A percentile compares a stretch with the other conserved stretches of the same genome.
Conservation (phyloP, 2,329 filamentous ascomycete species). For the Neofusicoccum parvum region DNA sequence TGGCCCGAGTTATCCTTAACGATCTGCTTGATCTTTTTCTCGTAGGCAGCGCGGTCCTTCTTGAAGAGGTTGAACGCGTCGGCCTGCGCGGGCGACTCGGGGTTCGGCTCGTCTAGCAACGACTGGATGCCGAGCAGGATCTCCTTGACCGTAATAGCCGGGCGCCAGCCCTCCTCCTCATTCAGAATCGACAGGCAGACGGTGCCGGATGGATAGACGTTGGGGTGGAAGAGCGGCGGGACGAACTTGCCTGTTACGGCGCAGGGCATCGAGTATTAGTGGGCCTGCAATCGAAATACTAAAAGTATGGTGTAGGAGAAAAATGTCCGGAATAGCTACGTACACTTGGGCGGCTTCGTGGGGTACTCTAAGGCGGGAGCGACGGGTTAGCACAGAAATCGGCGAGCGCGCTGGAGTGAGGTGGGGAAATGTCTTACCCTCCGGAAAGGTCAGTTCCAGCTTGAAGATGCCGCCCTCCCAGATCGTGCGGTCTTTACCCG, state of each 20-base stretch:
- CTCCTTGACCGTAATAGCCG: slow-evolving; percentile 97
- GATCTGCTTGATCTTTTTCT: slow-evolving; percentile 81
- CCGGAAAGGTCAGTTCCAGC: slow-evolving; percentile 87
- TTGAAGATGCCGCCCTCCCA: slow-evolving; percentile 99
- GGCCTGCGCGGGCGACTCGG: slow-evolving; percentile 92
- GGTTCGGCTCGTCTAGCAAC: slow-evolving; percentile 93
- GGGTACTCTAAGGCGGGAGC: slow-evolving; percentile 73
- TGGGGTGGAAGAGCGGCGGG: slow-evolving; percentile 95
- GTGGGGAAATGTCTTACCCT: slow-evolving; percentile 64
- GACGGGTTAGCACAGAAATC: not conserved
- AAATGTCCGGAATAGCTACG: not conserved
- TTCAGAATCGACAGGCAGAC: slow-evolving; percentile 97
- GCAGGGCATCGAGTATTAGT: not conserved
- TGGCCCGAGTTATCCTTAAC: slow-evolving; percentile 78
- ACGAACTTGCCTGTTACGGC: slow-evolving; percentile 81
- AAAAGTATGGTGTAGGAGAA: not conserved
- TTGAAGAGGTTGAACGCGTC: slow-evolving; percentile 98
- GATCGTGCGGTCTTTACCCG: slow-evolving; percentile 93
- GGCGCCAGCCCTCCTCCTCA: slow-evolving; percentile 98
- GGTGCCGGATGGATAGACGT: slow-evolving; percentile 97
- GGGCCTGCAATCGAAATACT: slow-evolving; percentile 22
- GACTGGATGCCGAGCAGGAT: slow-evolving; percentile 96
- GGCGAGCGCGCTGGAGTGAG: not conserved
- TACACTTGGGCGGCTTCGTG: slow-evolving; percentile 98
- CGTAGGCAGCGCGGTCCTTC: slow-evolving; percentile 83